Evolutionary conservation across 345 rosid species (phyloP), one percentile per base, ranked within the genome.

Genomic region (Sisymbrium irio): DNA sequence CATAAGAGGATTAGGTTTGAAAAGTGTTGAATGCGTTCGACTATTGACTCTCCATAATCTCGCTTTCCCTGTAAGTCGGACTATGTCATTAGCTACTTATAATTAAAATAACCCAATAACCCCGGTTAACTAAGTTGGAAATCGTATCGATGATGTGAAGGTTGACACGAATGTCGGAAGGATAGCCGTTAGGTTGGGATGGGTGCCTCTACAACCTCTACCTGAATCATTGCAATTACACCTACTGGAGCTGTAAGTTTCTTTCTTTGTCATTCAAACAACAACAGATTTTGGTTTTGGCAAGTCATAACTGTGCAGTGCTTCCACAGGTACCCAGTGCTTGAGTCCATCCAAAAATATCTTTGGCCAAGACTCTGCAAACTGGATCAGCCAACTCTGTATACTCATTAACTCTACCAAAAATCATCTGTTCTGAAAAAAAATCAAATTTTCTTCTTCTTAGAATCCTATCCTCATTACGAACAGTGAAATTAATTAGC

Each of bases 351-450:
- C 80, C 98, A 94, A 75, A 91, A 91, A 64, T 91, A 81, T 79
- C 87, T 94, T 19, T 94, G 98, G 98, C 98, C 98, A 76, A 84
- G 98, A 85, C 79, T 94, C 72, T 94, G 97, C 90, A 88, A 84
- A 68, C 96, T 94, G 14, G 96, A 94, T 72, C 98, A 91, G 71
- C 77, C 49, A 64, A 94, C 97, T 74, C 58, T 94, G 98, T 94
- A 94, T 81, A 15, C 27, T 73, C 78, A 55, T 46, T 62, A 46
- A 71, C 74, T 72, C 67, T 69, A 50, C 44, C 60, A 18, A 60
- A 18, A 60, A 18, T 56, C 20, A 57, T 68, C 35, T 62, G 11
- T 70, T 25, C 71, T 36, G 25, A 39, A 57, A 35, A 58, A 9
- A 35, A 58, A 9, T n/a, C 33, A 46, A 10, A 2, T 27, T 66